A percentile compares a stretch with the other conserved stretches of the same genome.
phyloP scores from a whole-genome alignment of 208 protist species.

The Vickermania ingenoplastis region DNA sequence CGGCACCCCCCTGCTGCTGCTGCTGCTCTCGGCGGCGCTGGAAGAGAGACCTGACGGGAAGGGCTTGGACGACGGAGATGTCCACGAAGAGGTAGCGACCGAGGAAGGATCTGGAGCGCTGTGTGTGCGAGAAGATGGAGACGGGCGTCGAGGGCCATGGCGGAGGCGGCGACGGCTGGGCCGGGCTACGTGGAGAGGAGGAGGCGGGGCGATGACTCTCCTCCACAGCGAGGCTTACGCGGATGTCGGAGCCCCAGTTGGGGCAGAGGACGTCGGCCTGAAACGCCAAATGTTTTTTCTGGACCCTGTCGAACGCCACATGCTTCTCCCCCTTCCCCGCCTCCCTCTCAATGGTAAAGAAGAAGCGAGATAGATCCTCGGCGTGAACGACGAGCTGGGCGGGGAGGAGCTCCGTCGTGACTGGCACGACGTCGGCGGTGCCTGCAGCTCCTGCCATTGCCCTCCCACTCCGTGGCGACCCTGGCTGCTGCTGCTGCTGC shows the following conservation, averaged over 20 bases:
- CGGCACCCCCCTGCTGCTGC: neutral
- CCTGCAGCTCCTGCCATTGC: neutral
- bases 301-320: neutral
- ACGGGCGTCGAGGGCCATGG: neutral
- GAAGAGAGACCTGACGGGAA: neutral
- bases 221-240: constrained; percentile 19
- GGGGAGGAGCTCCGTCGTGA: neutral
- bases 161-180: neutral
- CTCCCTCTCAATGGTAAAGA: neutral
- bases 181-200: neutral
- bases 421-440: neutral
- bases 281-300: constrained; percentile 4
- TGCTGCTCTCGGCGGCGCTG: neutral
- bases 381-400: neutral
- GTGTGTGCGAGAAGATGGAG: neutral
- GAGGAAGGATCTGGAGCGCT: neutral
- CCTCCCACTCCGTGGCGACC: too few relatives aligned
- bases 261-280: constrained; percentile 19
- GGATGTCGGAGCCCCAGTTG: constrained; percentile 31
- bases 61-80: constrained; percentile 1
- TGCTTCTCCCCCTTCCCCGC: neutral
- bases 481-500: neutral
- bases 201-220: neutral
- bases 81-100: neutral
- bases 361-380: neutral